phyloP scores from a whole-genome alignment of 176 grass and related monocot species.

The Phoenix roebelenii region DNA sequence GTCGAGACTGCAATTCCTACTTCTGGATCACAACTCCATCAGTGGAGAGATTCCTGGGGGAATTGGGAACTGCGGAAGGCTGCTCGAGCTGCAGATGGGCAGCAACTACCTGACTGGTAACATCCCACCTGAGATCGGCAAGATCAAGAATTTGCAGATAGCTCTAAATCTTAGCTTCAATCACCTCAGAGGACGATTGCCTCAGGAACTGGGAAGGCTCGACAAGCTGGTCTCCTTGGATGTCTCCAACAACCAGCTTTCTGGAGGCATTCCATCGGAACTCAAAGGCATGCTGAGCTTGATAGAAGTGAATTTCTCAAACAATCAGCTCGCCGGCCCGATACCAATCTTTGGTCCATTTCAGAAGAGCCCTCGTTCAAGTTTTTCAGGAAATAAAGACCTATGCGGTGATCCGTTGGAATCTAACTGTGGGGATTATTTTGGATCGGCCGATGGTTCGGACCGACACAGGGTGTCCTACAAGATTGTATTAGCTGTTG shows the following conservation, averaged over 20 bases:
- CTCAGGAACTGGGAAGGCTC: conserved; percentile 60
- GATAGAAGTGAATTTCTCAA: conserved; percentile 90
- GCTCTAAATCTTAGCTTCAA: conserved; percentile 94
- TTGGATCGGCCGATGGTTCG: conserved; percentile 43
- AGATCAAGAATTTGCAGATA: conserved; percentile 84
- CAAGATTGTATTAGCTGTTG: conserved; percentile 64
- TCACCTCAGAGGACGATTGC: conserved; percentile 45
- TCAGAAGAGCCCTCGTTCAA: conserved; percentile 69
- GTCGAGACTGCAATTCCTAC: conserved; percentile 75
- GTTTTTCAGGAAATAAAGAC: conserved; percentile 63
- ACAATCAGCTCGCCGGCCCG: conserved; percentile 51
- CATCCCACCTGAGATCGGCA: conserved; percentile 79
- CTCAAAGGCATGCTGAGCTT: conserved; percentile 95
- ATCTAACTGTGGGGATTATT: conserved; percentile 48
- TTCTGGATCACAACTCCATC: conserved; percentile 76
- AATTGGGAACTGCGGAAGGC: conserved; percentile 45
- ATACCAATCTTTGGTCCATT: conserved; percentile 78
- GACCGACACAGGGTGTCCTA: conserved; percentile 80
- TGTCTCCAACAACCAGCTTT: conserved; percentile 80
- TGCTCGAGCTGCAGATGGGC: conserved; percentile 71
- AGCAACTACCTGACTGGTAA: conserved; percentile 62
- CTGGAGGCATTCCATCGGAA: conserved; percentile 58
- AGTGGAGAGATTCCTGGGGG: conserved; percentile 35
- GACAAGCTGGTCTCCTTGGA: conserved; percentile 86
- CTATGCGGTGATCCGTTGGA: conserved; percentile 66